Percentiles rank a stretch among this genome's conserved stretches.
Evolutionary conservation across 192 early-diverging fungal genomes (phyloP).

Genomic region (Dissophora ornata): DNA sequence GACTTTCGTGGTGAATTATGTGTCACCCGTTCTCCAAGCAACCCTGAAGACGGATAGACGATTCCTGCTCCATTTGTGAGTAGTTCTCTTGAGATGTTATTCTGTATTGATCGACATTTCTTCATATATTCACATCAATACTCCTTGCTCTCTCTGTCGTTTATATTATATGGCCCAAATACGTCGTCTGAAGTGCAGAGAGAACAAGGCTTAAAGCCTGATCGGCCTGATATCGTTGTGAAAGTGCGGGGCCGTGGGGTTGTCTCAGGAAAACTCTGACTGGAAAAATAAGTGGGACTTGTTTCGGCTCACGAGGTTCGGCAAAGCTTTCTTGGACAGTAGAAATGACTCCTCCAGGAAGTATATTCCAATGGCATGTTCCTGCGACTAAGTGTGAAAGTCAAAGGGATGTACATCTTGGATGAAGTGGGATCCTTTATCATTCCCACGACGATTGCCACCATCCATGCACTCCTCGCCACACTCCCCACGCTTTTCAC

Average conservation of each 20-base stretch:
- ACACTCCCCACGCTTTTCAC: conserved; percentile 23
- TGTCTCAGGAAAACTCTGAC: conserved; percentile 9
- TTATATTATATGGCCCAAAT: conserved; percentile 16
- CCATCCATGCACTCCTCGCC: conserved; percentile 18
- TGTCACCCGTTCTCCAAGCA: conserved; percentile 15
- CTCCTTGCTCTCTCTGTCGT: not conserved
- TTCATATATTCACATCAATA: conserved; percentile 1
- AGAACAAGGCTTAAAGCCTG: conserved; percentile 21
- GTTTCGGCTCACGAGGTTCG: conserved; percentile 13
- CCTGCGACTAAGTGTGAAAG: conserved; percentile 13
- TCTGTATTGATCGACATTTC: not conserved
- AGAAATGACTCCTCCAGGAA: conserved; percentile 15
- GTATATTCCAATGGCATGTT: conserved; percentile 19
- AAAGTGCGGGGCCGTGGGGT: conserved; percentile 4
- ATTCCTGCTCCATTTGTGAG: conserved; percentile 22
- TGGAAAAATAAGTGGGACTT: conserved; percentile 23
- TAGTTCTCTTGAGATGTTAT: conserved; percentile 11
- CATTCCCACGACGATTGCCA: conserved; percentile 12
- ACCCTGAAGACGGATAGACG: not conserved
- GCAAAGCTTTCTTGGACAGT: conserved; percentile 24
- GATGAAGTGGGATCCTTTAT: conserved; percentile 15
- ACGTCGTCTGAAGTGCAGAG: conserved; percentile 12
- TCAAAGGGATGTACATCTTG: conserved; percentile 12
- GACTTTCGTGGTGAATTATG: conserved; percentile 30
- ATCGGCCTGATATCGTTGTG: conserved; percentile 20